Base-by-base conservation (phyloP, 2,329 filamentous ascomycete genomes). In the Monosporascus sp. region DNA sequence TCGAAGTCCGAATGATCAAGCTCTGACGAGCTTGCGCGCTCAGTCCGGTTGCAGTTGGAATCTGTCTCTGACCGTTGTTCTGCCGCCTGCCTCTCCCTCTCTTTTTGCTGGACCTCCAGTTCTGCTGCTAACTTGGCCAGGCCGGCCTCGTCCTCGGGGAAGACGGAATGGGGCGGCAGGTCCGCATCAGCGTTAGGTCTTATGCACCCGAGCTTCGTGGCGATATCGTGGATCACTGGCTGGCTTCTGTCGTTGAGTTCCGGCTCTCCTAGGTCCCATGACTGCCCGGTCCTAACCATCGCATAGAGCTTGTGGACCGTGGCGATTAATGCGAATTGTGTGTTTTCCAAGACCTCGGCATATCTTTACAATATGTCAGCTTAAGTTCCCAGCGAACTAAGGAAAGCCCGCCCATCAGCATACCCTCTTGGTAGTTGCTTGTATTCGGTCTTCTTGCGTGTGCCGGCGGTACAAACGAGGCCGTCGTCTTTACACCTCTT, bases 401-500 rank as follows among this genome's bases (percentile, higher is more conserved):
- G 11, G 31, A 35, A 35, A 35, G 31, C 31, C 31, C 31, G 31
- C 8, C 35, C 31, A 38, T 48, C 26, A 20, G 65, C 78, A 54
- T 75, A 85, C 77, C 82, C 82, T 73, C 79, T 72, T 11, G 83
- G 82, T 47, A 86, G 67, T 68, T 86, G 82, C 72, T 86, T 86
- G 67, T 83, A 86, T 62, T 86, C 82, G n/a, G 81, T 82, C 79
- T 86, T 86, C 65, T 85, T 86, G 57, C 83, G 73, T 15, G 81
- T 78, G 7, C 82, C 82, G 17, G 82, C 81, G 7, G 80, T 85
- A 69, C 83, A 86, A 20, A 86, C 80, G 7, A 85, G 72, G 17
- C 81, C 81, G 56, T 86, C 83, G 60, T 86, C 82, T 68, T 84
- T 85, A 67, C 83, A 86, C 62, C 83, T 73, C 70, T 86, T 85